Base-by-base conservation (phyloP, 1,139 yeast genomes). In the Kazachstania sp. region DNA sequence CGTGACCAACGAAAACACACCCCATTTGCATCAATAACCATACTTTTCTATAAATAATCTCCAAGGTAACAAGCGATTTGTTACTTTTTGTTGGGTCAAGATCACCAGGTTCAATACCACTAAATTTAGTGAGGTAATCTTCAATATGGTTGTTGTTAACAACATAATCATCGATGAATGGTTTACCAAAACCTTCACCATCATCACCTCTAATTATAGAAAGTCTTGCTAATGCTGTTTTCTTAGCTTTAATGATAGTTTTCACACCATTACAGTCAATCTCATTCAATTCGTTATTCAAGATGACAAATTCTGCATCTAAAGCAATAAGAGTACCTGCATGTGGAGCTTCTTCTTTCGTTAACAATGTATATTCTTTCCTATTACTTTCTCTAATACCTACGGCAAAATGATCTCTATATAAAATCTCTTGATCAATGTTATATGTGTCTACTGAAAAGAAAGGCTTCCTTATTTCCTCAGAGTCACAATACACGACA, bases 1-100 rank as follows among this genome's bases (percentile, higher is more conserved):
- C 97, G 68, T 94, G 99, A 0, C 99, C 99, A 38, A 94, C 88
- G 68, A 94, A 92, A 0, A 85, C 77, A 60, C 95, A 90, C 0
- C 97, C 97, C 49, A 88, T 63, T 61, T 90, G 92, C 49, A 92
- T 70, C 47, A 94, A 70, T 23, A 92, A 69, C 97, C 98, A 92
- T 39, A 94, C 73, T 57, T 86, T 79, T 52, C 97, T 73, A 64
- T 90, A 92, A 1, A 95, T 86, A 0, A 90, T 83, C 59, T 86
- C 94, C 46, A 85, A 71, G 0, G 88, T 79, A 1, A 90, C 97
- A 43, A 94, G 71, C 5, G 84, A 75, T 58, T 82, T 82, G 7
- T 69, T 65, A n/a, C 95, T 84, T 9, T 65, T 69, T 3, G 65
- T 62, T 1, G 94, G 86, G 60, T 87, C 88, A 53, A 94, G 72